Evolutionary conservation across 176 grass and related monocot genomes (phyloP).

Genomic region (Eragrostis nindensis): DNA sequence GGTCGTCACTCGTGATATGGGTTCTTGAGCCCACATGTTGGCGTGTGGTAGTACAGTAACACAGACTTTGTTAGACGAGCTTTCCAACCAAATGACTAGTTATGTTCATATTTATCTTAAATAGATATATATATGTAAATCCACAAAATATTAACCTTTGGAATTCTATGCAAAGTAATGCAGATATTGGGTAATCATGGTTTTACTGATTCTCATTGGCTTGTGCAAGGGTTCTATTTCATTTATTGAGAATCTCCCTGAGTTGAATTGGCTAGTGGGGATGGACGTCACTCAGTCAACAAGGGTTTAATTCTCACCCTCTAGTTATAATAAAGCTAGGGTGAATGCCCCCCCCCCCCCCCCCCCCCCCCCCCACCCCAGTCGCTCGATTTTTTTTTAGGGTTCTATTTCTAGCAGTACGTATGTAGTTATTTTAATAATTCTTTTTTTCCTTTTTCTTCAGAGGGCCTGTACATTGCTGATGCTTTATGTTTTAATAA

Average conservation of each 20-base stretch:
- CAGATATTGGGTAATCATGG: slow-evolving; percentile 3
- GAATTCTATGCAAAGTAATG: slow-evolving; percentile 8
- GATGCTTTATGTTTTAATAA: slow-evolving; percentile 26
- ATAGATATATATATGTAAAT: slow-evolving; percentile 4
- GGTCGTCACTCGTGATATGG: too few species aligned
- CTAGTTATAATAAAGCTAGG: too few species aligned
- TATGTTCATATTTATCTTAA: slow-evolving; percentile 7
- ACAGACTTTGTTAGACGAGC: background rate
- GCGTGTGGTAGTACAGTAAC: background rate
- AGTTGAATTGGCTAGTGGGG: too few species aligned
- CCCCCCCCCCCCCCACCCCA: too few species aligned
- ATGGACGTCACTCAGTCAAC: too few species aligned
- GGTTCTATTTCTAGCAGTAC: slow-evolving; percentile 5
- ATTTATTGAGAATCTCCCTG: too few species aligned
- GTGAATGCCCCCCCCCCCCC: too few species aligned
- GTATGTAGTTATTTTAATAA: slow-evolving; percentile 13
- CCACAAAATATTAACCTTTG: background rate
- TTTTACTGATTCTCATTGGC: slow-evolving; percentile 21
- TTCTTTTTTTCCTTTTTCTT: slow-evolving; percentile 11
- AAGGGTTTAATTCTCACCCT: too few species aligned
- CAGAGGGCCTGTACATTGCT: background rate
- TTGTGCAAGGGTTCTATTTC: background rate
- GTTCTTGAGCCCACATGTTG: background rate
- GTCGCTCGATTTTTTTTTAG: background rate
- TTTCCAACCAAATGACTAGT: background rate